Base-by-base conservation (phyloP, 225 moss, liverwort and hornwort genomes). In the Straminergon stramineum region DNA sequence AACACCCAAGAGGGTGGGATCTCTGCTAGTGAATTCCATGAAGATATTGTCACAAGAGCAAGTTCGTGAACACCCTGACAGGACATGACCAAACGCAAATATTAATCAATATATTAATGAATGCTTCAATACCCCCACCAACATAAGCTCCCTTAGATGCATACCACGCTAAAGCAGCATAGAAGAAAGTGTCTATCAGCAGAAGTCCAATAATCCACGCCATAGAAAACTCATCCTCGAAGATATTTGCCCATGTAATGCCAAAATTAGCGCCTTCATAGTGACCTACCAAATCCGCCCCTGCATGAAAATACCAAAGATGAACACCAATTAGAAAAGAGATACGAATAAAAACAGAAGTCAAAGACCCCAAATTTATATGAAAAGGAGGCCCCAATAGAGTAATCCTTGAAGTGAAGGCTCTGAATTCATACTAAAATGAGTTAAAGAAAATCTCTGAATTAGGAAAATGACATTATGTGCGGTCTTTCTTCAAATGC, bases 221-320 rank as follows among this genome's bases (percentile, higher is more conserved):
- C 96, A 98, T 95, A 74, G 97, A 94, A 85, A 98, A 98, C 84
- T 96, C 96, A 78, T 98, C 98, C 87, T 97, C 98, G 62, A 93
- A 89, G 45, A 98, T 85, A 75, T 92, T 95, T 66, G 86, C 89
- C 98, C 98, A 98, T 45, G 96, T 96, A 76, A 98, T 87, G 22
- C 98, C 98, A 89, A 93, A 92, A 92, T 93, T 91, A 31, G 96
- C 97, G 83, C 98, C 98, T 91, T 98, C 98, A 70, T 96, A 98
- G 73, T 96, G 96, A 63, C 96, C 97, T 86, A 98, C 91, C 90
- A 98, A 92, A 93, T 98, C 98, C 91, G 97, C 95, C 87, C 98
- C 98, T 98, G 95, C 87, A 88, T 64, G 79, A 86, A 82, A 58
- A 35, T 7, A 30, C 51, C 88, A 81, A 80, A 91, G 57, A 34